phyloP scores from a whole-genome alignment of 345 rosid species.

The Syzygium oleosum region DNA sequence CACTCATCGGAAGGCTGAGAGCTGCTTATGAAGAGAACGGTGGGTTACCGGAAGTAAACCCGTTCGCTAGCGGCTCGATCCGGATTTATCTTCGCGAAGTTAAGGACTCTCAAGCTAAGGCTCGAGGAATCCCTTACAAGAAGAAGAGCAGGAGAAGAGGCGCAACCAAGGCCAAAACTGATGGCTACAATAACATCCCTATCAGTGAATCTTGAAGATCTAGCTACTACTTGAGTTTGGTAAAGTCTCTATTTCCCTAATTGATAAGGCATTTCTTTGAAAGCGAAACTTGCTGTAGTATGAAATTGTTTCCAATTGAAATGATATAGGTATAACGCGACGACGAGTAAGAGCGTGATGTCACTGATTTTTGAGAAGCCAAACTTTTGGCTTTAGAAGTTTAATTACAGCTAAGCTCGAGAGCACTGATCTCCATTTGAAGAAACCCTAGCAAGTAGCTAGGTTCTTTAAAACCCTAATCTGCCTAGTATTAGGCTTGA shows the following conservation, averaged over 20 bases:
- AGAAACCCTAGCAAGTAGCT: conserved; percentile 5
- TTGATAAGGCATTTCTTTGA: background rate
- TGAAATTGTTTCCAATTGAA: background rate
- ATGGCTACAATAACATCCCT: background rate
- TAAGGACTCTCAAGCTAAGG: conserved; percentile 17
- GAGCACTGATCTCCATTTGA: background rate
- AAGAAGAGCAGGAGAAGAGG: conserved; percentile 12
- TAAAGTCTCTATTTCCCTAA: background rate
- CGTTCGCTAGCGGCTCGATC: conserved; percentile 17
- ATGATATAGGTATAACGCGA: background rate
- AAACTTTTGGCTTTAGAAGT: background rate
- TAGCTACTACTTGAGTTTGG: background rate
- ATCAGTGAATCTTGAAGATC: background rate
- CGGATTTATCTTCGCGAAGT: conserved; percentile 12
- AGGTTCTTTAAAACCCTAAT: conserved; percentile 6
- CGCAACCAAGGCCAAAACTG: background rate
- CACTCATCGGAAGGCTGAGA: conserved; percentile 33
- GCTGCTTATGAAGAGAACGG: conserved; percentile 43
- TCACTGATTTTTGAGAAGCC: background rate
- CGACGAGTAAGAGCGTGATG: background rate
- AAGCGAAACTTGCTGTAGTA: background rate
- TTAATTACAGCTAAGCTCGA: background rate
- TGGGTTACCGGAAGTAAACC: conserved; percentile 27
- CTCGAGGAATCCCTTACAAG: conserved; percentile 15
- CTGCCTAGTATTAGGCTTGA: background rate